Evolutionary conservation across 768 basidiomycete genomes (phyloP).

Genomic region (Tylopilus cervinicoccineus): DNA sequence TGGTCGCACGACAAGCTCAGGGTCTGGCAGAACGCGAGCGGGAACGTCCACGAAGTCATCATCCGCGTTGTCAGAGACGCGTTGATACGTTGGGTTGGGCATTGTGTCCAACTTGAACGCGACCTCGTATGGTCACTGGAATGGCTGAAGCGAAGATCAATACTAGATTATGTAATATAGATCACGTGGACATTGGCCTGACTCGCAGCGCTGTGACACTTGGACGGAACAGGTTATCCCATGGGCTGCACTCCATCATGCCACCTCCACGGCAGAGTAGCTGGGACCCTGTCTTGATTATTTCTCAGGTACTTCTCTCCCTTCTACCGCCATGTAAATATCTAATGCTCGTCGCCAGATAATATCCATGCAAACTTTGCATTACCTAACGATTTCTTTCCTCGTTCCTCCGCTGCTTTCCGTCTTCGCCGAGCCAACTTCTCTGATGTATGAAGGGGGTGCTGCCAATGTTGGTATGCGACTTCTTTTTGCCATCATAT

Average conservation of each 20-base stretch:
- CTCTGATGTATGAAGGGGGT: constrained; percentile 72
- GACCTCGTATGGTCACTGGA: not conserved
- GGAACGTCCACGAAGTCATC: constrained; percentile 13
- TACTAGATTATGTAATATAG: constrained; percentile 5
- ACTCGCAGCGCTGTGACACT: no score
- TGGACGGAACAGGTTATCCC: no score
- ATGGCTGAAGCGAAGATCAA: constrained; percentile 9
- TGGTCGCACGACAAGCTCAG: constrained; percentile 25
- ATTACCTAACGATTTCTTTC: constrained; percentile 86
- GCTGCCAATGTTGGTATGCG: constrained; percentile 71
- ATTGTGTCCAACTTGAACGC: no score
- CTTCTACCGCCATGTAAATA: not conserved
- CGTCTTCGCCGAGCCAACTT: constrained; percentile 68
- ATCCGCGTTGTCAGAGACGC: constrained; percentile 21
- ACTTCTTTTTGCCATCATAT: not conserved
- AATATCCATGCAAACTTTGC: constrained; percentile 86
- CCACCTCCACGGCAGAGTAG: constrained; percentile 43
- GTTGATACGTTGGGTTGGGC: constrained; percentile 29
- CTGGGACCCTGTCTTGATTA: constrained; percentile 88
- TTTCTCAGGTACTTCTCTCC: constrained; percentile 64
- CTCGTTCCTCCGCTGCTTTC: constrained; percentile 77
- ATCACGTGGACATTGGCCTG: constrained; percentile 13
- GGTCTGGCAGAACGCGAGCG: not conserved
- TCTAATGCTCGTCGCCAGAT: constrained; percentile 51
- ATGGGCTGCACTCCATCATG: constrained; percentile 22